A percentile compares a stretch with the other conserved stretches of the same genome.
These are phyloP conservation scores for Globisporangium okanoganense DNA, from an alignment of 352 stramenopile species.

Conservation along the genomic window DNA sequence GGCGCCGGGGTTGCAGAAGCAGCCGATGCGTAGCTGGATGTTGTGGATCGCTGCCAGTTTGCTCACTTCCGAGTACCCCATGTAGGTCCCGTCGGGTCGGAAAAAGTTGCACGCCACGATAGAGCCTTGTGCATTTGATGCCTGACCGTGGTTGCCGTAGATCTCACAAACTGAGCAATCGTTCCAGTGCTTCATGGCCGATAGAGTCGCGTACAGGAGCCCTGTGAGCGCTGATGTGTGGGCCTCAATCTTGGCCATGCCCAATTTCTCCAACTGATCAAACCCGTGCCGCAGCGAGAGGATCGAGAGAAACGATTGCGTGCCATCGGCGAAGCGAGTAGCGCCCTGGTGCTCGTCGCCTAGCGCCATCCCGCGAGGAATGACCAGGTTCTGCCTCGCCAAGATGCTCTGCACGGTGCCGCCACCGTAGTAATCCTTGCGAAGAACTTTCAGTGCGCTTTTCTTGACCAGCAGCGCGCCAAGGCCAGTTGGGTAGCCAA, in stretches of 20 bases:
- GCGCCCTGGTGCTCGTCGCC: neutral
- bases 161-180: slow-evolving; percentile 36
- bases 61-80: slow-evolving; percentile 67
- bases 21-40: slow-evolving; percentile 70
- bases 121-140: slow-evolving; percentile 21
- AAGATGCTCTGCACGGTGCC: slow-evolving; percentile 63
- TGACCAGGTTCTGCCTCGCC: slow-evolving; percentile 32
- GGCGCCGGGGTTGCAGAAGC: slow-evolving; percentile 78
- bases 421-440: slow-evolving; percentile 61
- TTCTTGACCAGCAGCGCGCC: slow-evolving; percentile 59
- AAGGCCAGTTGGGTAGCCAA: slow-evolving; percentile 68
- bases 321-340: slow-evolving; percentile 53
- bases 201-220: slow-evolving; percentile 34
- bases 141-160: slow-evolving; percentile 31
- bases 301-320: slow-evolving; percentile 65
- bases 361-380: slow-evolving; percentile 25
- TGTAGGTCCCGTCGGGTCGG: slow-evolving; percentile 42
- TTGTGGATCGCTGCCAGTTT: slow-evolving; percentile 66
- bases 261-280: slow-evolving; percentile 33
- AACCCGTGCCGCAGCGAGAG: slow-evolving; percentile 54
- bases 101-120: slow-evolving; percentile 70
- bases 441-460: slow-evolving; percentile 28
- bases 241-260: slow-evolving; percentile 38
- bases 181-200: slow-evolving; percentile 52
- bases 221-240: slow-evolving; percentile 46